Base-by-base conservation (phyloP, 805 yeast genomes). In the Tetrapisispora iriomotensis region DNA sequence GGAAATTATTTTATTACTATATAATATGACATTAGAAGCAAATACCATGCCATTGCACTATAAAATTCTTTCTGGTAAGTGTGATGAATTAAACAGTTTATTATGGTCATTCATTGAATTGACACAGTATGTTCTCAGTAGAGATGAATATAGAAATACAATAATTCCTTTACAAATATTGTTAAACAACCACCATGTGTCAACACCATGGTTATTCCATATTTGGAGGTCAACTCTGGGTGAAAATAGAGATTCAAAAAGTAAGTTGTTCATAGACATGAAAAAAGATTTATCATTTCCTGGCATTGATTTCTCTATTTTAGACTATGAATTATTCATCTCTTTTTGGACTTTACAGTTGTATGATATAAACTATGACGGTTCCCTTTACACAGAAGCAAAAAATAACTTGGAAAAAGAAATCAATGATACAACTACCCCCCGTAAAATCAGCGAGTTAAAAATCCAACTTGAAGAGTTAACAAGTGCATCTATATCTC, bases 341-440 rank as follows among this genome's bases (percentile, higher is more conserved):
- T 63, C 71, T 1, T 88, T 87, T 49, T 88, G 95, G 96, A 74
- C 67, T 44, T 63, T 82, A 25, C 71, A 80, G 0, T 60, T 85
- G 7, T 78, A 81, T 51, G 95, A 87, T 50, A 73, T 87, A 24
- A 71, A 73, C 43, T 79, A 61, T 52, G 70, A 74, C 2, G 61
- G 62, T 6, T 46, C 52, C 1, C 53, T 74, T 2, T 87, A 88
- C 53, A 66, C 65, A 10, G 51, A 53, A 3, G 79, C 76, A 43
- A 49, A 50, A 25, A 38, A 26, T 7, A 39, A 12, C 3, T 15
- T 51, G 6, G 53, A 51, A 30, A 45, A 36, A n/a, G 46, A 48
- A 29, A 19, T 40, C 8, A 27, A 39, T 0, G 42, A 41, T 3
- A 36, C 42, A 6, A 34, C 39, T 12, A 39, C 51, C 6, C n/a